phyloP scores from a whole-genome alignment of 306 rosid species.

The Medicago arabica region DNA sequence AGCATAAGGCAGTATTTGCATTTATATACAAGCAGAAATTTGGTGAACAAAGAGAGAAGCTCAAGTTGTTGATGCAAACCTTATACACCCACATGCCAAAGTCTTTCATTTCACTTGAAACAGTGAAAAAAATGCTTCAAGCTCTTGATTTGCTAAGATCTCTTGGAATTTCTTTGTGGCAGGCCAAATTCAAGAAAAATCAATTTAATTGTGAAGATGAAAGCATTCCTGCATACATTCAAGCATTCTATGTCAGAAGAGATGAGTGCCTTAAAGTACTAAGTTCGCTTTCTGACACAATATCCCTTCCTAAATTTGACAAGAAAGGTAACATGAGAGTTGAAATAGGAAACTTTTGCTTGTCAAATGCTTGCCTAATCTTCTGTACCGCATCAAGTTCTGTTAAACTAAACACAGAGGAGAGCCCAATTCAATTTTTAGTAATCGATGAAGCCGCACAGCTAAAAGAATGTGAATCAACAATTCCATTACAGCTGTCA shows the following conservation, averaged over 20 bases:
- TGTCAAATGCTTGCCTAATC: constrained; percentile 44
- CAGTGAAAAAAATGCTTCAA: constrained; percentile 26
- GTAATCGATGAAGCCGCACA: constrained; percentile 70
- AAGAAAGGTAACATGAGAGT: rapidly evolving
- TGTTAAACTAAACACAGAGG: constrained; percentile 27
- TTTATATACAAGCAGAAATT: neutral
- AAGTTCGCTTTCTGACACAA: neutral
- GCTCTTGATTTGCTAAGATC: constrained; percentile 36
- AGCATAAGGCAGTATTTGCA: neutral
- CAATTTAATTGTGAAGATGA: neutral
- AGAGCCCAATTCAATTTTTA: neutral
- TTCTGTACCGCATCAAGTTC: constrained; percentile 57
- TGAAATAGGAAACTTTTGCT: constrained; percentile 13
- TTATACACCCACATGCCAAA: constrained; percentile 64
- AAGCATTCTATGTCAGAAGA: neutral
- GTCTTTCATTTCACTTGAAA: constrained; percentile 37
- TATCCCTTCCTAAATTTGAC: constrained; percentile 15
- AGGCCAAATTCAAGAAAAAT: neutral
- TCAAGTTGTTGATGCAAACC: constrained; percentile 26
- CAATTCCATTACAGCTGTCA: constrained; percentile 57
- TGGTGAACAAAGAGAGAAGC: constrained; percentile 3
- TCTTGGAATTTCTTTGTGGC: constrained; percentile 19
- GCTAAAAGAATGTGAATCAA: constrained; percentile 66
- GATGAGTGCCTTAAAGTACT: constrained; percentile 28
- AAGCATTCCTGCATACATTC: neutral